These are phyloP conservation scores for Agapanthus africanus DNA, from an alignment of 106 monocot species.

Conservation along the genomic window DNA sequence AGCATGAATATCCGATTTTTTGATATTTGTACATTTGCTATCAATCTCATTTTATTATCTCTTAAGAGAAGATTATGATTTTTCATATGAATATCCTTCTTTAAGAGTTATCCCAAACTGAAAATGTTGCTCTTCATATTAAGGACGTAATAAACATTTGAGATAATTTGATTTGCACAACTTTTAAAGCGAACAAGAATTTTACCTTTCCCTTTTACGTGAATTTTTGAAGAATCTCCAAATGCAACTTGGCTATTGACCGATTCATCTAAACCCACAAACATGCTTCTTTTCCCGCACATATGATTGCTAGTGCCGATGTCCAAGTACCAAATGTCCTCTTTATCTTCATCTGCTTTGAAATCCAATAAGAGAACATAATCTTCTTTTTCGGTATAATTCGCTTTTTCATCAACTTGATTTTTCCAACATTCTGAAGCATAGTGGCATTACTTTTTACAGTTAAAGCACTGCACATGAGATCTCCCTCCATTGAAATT, in stretches of 20 bases:
- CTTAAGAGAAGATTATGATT: not conserved
- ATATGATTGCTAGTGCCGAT: not conserved
- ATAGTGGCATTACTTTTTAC: too few relatives aligned
- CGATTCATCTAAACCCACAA: not conserved
- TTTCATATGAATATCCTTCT: not conserved
- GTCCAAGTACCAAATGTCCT: not conserved
- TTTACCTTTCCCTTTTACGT: not conserved
- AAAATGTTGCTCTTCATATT: constrained; percentile 3
- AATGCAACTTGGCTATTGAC: not conserved
- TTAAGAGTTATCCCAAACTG: not conserved
- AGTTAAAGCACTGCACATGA: not conserved
- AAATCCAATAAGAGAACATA: too few relatives aligned
- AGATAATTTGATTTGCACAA: not conserved
- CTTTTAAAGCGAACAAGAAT: not conserved
- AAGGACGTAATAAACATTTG: not conserved
- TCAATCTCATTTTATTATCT: not conserved
- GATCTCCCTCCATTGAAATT: not conserved
- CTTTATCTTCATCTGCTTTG: too few relatives aligned
- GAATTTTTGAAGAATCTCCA: not conserved
- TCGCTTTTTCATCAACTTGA: too few relatives aligned
- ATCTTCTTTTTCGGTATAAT: too few relatives aligned
- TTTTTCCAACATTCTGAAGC: too few relatives aligned
- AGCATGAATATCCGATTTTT: too few relatives aligned
- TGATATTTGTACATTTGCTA: not conserved
- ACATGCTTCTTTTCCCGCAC: not conserved